These are phyloP conservation scores for Aureoboletus auriporus DNA, from an alignment of 768 basidiomycete genomes.

Conservation along the genomic window DNA sequence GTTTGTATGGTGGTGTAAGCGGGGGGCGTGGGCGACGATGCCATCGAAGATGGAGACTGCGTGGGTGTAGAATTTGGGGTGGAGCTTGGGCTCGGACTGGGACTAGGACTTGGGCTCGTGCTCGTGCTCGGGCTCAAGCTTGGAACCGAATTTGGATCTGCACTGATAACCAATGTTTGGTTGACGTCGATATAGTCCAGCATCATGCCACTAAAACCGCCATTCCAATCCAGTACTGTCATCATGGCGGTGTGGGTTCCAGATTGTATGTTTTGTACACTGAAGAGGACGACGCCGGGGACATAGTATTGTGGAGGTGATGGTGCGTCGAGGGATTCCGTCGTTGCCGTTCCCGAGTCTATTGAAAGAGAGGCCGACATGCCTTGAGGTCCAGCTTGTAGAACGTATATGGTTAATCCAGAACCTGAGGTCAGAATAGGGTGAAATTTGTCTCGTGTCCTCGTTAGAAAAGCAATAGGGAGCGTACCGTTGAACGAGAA, in stretches of 20 bases:
- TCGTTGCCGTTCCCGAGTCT: slow-evolving; percentile 20
- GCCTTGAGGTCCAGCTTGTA: slow-evolving; percentile 25
- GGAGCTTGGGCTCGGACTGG: background rate
- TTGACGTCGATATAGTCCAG: slow-evolving; percentile 25
- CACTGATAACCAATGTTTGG: slow-evolving; percentile 12
- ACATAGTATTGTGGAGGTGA: slow-evolving; percentile 23
- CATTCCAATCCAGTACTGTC: slow-evolving; percentile 25
- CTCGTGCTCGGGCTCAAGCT: background rate
- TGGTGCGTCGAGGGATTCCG: slow-evolving; percentile 19
- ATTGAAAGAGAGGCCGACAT: slow-evolving; percentile 25
- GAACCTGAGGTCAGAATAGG: slow-evolving; percentile 13
- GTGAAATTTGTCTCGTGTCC: background rate
- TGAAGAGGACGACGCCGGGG: slow-evolving; percentile 17
- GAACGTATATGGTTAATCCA: slow-evolving; percentile 27
- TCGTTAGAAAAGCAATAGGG: background rate
- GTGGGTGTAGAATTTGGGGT: slow-evolving; percentile 1
- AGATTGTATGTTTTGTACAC: slow-evolving; percentile 17
- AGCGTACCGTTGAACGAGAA: slow-evolving; percentile 24
- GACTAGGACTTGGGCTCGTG: background rate
- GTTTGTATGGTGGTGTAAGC: background rate
- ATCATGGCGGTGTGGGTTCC: slow-evolving; percentile 21
- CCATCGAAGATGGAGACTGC: slow-evolving; percentile 6
- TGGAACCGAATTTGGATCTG: no score
- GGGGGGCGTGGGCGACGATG: background rate
- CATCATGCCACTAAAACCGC: slow-evolving; percentile 26